Evolutionary conservation across 75 land plant species (phyloP).

Genomic region (Pinus albicaulis): DNA sequence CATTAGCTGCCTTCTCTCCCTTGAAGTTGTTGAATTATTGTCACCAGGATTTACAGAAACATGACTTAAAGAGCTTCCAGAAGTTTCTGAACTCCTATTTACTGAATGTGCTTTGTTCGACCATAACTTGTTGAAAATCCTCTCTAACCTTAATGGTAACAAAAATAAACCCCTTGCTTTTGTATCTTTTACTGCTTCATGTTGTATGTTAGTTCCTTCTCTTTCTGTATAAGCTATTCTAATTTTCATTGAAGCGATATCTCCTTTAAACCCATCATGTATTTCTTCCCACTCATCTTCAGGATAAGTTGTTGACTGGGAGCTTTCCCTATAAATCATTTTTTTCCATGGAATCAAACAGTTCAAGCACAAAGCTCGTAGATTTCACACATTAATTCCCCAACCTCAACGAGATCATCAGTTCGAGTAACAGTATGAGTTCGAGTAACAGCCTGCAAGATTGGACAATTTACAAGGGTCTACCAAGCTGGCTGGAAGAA

Average conservation of each 20-base stretch:
- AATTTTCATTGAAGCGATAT: constrained; percentile 27
- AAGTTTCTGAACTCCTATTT: constrained; percentile 21
- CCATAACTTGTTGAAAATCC: constrained; percentile 53
- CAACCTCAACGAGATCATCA: no score
- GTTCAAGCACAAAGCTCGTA: no score
- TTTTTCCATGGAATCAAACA: no score
- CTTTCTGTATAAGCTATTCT: constrained; percentile 36
- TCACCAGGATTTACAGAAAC: constrained; percentile 21
- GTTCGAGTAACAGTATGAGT: no score
- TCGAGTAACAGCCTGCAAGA: no score
- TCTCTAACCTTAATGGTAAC: constrained; percentile 35
- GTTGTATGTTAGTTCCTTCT: constrained; percentile 16
- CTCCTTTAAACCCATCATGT: constrained; percentile 52
- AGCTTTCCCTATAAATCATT: no score
- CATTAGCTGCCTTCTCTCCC: constrained; percentile 30
- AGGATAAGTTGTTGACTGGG: constrained; percentile 30
- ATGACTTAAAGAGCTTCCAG: constrained; percentile 33
- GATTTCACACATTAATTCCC: no score
- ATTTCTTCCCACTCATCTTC: constrained; percentile 62
- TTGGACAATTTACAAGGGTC: no score
- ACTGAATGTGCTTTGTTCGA: constrained; percentile 23
- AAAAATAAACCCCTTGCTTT: constrained; percentile 26
- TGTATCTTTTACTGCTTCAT: constrained; percentile 14
- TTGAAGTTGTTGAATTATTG: constrained; percentile 15
- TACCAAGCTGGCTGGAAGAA: no score